Evolutionary conservation across 2,329 filamentous ascomycete genomes (phyloP).

Genomic region (Pseudophaeomoniella oleicola): DNA sequence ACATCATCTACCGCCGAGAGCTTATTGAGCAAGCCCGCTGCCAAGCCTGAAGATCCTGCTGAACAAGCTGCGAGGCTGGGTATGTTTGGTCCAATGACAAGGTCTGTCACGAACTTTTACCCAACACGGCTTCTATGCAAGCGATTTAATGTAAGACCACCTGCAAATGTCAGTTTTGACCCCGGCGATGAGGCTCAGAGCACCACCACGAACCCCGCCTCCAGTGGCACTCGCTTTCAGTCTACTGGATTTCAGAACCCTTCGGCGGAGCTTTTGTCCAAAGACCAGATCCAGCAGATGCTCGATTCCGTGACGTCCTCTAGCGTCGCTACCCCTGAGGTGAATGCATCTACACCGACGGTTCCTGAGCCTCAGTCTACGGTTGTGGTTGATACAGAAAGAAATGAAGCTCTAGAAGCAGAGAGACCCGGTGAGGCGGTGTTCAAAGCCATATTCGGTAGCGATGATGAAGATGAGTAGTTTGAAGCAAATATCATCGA

Average conservation of each 20-base stretch:
- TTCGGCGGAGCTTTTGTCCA: neutral
- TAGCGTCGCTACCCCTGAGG: conserved; percentile 1
- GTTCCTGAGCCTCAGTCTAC: conserved; percentile 6
- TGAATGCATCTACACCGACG: conserved; percentile 2
- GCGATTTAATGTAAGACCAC: conserved; percentile 74
- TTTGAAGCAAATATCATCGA: no score
- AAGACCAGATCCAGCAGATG: neutral
- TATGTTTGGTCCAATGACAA: conserved; percentile 85
- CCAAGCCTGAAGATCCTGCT: conserved; percentile 57
- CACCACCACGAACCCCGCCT: conserved; percentile 4
- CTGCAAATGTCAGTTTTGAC: conserved; percentile 50
- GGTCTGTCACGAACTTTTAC: conserved; percentile 56
- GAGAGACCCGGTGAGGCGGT: conserved; percentile 64
- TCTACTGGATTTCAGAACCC: conserved; percentile 18
- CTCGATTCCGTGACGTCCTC: neutral
- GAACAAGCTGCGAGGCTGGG: conserved; percentile 76
- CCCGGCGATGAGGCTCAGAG: conserved; percentile 19
- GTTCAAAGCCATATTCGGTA: conserved; percentile 87
- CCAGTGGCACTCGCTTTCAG: conserved; percentile 15
- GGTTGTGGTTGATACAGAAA: conserved; percentile 50
- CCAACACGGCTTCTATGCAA: conserved; percentile 84
- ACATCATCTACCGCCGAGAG: conserved; percentile 12
- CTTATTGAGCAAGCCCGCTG: conserved; percentile 32
- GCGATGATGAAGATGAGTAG: conserved; percentile 56
- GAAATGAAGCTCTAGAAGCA: conserved; percentile 65